Evolutionary conservation across 257 asterid species (phyloP), one percentile per base, ranked within the genome.

Genomic region (Solanum gandarillasii): DNA sequence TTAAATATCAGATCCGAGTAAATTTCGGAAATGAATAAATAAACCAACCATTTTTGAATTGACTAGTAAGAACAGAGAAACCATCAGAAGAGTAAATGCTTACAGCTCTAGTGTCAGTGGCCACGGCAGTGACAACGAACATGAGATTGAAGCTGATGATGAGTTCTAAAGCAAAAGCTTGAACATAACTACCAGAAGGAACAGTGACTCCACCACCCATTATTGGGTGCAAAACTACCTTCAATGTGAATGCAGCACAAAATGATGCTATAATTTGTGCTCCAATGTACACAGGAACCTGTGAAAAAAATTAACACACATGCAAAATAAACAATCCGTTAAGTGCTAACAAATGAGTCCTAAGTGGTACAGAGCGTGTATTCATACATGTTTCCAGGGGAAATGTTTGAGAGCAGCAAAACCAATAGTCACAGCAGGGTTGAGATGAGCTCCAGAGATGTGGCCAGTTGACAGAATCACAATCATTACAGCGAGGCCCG

Each of bases 401-500:
- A 96, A 96, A 91, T 94, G 98, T 35, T 91, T 91, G 86, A 96
- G 94, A 60, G 96, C 95, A 29, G 98, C 99, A 87, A 96, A 96
- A 71, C 98, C 98, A 76, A 96, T 90, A n/a, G 99, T 96, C 75
- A 96, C 62, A 1, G 98, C 89, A 4, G 99, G 99, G 90, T 96
- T 96, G 86, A 96, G 94, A 87, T 96, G 98, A 2, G 99, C 99
- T 21, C 99, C 99, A 13, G 99, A 96, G 90, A 96, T 96, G 88
- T 96, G 99, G 14, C 99, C 98, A 0, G 98, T 96, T n/a, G 99
- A 93, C 20, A 95, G 95, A 52, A 96, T 94, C 20, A 96, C 96
- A 52, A 95, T 89, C 98, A 95, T 96, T 29, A 93, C 98, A n/a
- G 99, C 98, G 5, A 96, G 94, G 0, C 99, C 99, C 3, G 94